Evolutionary conservation across 2,329 filamentous ascomycete species (phyloP), one percentile per base, ranked within the genome.

Genomic region (Xylariaceae sp.): DNA sequence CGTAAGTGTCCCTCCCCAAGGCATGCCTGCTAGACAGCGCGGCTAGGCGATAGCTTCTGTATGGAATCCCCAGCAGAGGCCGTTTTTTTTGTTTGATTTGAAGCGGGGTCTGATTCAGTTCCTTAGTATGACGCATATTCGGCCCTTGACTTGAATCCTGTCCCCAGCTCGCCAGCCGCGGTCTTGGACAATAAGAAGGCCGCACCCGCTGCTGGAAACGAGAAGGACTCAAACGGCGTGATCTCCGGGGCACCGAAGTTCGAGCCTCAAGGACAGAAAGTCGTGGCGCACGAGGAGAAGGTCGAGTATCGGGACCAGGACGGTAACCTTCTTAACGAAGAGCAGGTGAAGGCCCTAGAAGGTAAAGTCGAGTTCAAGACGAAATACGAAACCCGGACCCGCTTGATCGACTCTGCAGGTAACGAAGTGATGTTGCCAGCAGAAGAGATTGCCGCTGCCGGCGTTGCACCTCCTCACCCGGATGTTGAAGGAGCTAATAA

Each of bases 281-380:
- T 78, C 3, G 39, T 79, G 30, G 65, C 64, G 29, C 68, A 79
- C 38, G 85, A 94, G 64, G 85, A 96, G 66, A 83, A 82, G 51
- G 70, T 97, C 32, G 92, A 97, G 66, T 98, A 95, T 67, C 85
- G 92, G 38, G 92, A 97, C 62, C 87, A 96, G 63, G 74, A 94
- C 53, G 92, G 92, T 50, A 96, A 96, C 57, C 62, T 97, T 21
- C 76, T 98, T 21, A 71, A 90, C 56, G 79, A 84, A 38, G 85
- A 88, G 56, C 78, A 95, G 60, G 88, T 98, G 43, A 78, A 84
- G 55, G 78, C 76, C 14, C 77, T 98, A 21, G 78, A 90, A 62
- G 92, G 90, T 55, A 94, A 95, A 65, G 89, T 97, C 43, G 87
- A 88, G 55, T 96, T 98, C 68, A 82, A 94, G 68, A 97, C 92